Base-by-base conservation (phyloP, 768 basidiomycete species). In the Cantharellus anzutake region DNA sequence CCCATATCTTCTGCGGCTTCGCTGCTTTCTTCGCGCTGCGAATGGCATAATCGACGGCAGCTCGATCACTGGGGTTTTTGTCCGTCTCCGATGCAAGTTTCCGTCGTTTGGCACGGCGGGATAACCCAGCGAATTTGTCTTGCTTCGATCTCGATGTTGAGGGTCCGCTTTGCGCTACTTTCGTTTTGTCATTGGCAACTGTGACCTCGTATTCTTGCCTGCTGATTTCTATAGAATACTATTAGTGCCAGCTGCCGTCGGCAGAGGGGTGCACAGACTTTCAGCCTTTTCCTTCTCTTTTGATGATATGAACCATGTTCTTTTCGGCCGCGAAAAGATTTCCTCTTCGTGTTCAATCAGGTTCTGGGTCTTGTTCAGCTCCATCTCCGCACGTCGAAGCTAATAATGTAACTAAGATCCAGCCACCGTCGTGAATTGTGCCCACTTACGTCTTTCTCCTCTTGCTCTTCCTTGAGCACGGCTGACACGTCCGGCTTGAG, bases 241-340 rank as follows among this genome's bases (percentile, higher is more conserved):
- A 4, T 44, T 16, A 51, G 52, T n/a, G 34, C 58, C 40, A 42
- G 1, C 20, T 41, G 35, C 57, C 35, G 37, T 44, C 5, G 55
- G 20, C 37, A 51, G 29, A 38, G 3, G 44, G 35, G 51, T 42
- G 35, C 52, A 38, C 3, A 48, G 63, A 94, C 92, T 84, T 80
- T 84, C 80, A 3, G 90, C 78, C 61, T 78, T 80, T 63, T 75
- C 71, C 73, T 86, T 97, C 66, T 96, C 90, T 69, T 84, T 86
- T 60, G 76, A 75, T 4, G 77, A 81, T 72, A 97, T 96, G 77
- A 99, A 99, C 96, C 96, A 99, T n/a, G 92, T 97, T 65, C 94
- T 78, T 16, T 91, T 90, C 3, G 96, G 96, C 60, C 93, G 76
- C 29, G 88, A 83, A 69, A 81, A 87, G 65, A 99, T 99, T 72